Base-by-base conservation (phyloP, 768 basidiomycete genomes). In the Vararia minispora region DNA sequence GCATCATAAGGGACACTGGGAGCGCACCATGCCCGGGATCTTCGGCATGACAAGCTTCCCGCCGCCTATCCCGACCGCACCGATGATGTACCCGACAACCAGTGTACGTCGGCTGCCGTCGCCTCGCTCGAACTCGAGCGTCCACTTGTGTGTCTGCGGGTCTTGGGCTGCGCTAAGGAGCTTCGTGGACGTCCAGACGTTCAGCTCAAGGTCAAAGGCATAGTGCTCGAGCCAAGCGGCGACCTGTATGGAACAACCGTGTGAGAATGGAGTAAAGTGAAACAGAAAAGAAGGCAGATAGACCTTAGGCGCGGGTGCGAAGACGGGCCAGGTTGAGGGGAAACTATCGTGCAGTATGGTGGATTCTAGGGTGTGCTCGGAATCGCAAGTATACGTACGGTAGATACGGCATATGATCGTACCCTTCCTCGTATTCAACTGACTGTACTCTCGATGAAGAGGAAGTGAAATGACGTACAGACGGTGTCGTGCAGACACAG, bases 191-290 rank as follows among this genome's bases (percentile, higher is more conserved):
- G 68, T 72, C 79, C 79, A 80, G 5, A 76, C 66, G 46, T 78
- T 73, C 37, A 82, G 58, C 43, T 80, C 79, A 40, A 81, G 54
- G 2, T 63, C 50, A 9, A 71, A 63, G 1, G 74, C 76, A 50
- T 79, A 82, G 40, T 56, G 62, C 55, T 81, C 79, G 3, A 83
- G 63, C 76, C 76, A 81, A 42, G 74, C 71, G 0, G 77, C 79
- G 11, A 82, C 55, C 68, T 77, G 49, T 31, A 21, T n/a, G 26
- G 4, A 31, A 31, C 29, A 14, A 10, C 4, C 4, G 18, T 6
- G 18, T 10, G 29, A 18, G 11, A 12, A 12, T 26, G 10, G 30
- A 8, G 22, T 21, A 1, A 23, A 16, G 14, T 8, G 5, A 18
- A 4, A 9, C 11, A 17, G 23, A 21, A 5, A 18, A 7, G 6